These are phyloP conservation scores for Spencermartinsiella ligniputridi DNA, from an alignment of 1,139 yeast genomes.

Conservation along the genomic window DNA sequence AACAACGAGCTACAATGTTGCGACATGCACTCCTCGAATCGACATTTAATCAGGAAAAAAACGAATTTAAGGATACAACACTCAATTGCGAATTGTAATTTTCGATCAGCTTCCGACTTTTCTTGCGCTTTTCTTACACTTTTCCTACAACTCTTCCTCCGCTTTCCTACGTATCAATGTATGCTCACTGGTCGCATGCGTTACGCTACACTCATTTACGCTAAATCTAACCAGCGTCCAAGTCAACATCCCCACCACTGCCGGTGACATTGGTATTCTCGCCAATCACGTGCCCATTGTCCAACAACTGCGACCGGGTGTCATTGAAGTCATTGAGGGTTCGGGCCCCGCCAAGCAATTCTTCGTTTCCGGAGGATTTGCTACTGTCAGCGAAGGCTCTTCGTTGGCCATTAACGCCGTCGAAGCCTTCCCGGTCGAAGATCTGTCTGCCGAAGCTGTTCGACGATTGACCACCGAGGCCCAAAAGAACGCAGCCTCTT, in stretches of 20 bases:
- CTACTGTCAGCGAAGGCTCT: conserved; percentile 94
- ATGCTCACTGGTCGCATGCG: no score
- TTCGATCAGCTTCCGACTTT: no score
- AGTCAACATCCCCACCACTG: conserved; percentile 93
- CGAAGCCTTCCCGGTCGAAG: conserved; percentile 92
- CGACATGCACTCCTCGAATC: no score
- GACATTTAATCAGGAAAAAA: no score
- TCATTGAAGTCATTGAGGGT: conserved; percentile 83
- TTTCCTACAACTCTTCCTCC: no score
- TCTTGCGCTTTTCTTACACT: no score
- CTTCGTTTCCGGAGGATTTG: conserved; percentile 93
- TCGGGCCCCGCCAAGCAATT: conserved; percentile 76
- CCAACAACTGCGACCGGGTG: conserved; percentile 96
- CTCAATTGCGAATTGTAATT: no score
- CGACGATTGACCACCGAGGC: conserved; percentile 87
- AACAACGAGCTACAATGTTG: no score
- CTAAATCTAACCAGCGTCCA: conserved; percentile 56
- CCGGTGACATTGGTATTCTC: conserved; percentile 96
- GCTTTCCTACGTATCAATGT: no score
- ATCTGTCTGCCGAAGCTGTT: conserved; percentile 78
- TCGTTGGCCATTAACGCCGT: conserved; percentile 87
- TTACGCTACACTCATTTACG: no score
- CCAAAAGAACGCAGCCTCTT: conserved; percentile 80
- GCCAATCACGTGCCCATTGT: conserved; percentile 98
- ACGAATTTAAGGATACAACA: no score